Percentiles rank a stretch among this genome's conserved stretches.
Evolutionary conservation across 2,329 filamentous ascomycete species (phyloP).

Genomic region (Hypoxylon sp.): DNA sequence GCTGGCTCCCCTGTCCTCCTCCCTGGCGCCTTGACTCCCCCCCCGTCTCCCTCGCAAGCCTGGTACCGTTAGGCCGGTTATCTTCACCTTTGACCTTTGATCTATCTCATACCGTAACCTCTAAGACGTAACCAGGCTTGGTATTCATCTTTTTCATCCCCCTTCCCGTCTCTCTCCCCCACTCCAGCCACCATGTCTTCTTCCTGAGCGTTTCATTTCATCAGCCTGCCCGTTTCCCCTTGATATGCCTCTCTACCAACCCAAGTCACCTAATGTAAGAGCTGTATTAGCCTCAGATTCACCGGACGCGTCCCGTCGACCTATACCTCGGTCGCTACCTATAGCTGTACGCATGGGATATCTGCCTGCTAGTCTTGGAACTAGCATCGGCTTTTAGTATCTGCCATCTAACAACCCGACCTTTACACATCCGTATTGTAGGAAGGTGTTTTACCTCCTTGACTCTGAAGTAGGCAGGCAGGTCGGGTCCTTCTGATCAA

Average conservation of each 20-base stretch:
- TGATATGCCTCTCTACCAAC: slow-evolving; percentile 26
- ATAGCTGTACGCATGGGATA: slow-evolving; percentile 12
- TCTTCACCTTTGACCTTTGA: neutral
- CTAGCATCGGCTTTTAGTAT: slow-evolving; percentile 6
- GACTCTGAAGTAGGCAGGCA: slow-evolving; percentile 12
- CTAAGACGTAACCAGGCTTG: no score
- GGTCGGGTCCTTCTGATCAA: slow-evolving; percentile 29
- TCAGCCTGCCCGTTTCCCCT: slow-evolving; percentile 22
- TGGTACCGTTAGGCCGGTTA: neutral
- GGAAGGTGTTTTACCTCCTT: no score
- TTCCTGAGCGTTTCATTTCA: slow-evolving; percentile 26
- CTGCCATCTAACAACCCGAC: slow-evolving; percentile 7
- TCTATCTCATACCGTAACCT: no score
- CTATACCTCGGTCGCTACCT: no score
- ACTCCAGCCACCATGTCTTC: slow-evolving; percentile 34
- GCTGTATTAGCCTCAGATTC: slow-evolving; percentile 15
- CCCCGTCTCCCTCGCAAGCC: no score
- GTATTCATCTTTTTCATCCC: neutral
- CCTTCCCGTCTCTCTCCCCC: slow-evolving; percentile 8
- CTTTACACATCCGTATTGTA: no score
- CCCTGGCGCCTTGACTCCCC: no score
- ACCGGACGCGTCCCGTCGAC: no score
- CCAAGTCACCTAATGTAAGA: no score
- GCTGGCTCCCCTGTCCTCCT: no score
- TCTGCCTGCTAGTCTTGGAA: slow-evolving; percentile 13